Conservation (phyloP, 129 eudicot species). For the Mikania micrantha region DNA sequence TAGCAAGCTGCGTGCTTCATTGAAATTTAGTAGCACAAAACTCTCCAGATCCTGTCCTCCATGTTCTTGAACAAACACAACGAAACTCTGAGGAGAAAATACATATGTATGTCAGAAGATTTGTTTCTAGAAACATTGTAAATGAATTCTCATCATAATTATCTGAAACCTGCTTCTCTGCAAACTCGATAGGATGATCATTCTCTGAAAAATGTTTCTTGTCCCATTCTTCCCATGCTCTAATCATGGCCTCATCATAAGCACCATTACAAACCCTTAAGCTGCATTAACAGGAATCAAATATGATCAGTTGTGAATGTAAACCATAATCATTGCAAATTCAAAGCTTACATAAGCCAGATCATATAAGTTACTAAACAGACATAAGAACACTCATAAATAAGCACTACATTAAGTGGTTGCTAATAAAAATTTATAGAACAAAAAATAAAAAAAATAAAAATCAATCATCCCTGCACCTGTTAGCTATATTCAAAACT, state of each 20-base stretch:
- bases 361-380: neutral
- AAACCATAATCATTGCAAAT: neutral
- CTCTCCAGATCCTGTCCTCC: slow-evolving; percentile 95
- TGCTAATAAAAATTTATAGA: neutral
- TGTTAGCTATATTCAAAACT: neutral
- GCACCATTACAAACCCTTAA: slow-evolving; percentile 77
- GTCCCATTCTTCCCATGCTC: slow-evolving; percentile 96
- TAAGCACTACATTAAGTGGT: neutral
- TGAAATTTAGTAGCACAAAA: slow-evolving; percentile 76
- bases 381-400: neutral
- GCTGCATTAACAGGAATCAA: slow-evolving; percentile 28
- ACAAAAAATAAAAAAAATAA: neutral
- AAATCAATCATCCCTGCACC: neutral
- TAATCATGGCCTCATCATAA: slow-evolving; percentile 67
- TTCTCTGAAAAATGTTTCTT: slow-evolving; percentile 70
- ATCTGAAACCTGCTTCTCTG: slow-evolving; percentile 71
- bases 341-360: neutral
- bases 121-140: neutral
- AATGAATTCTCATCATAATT: neutral
- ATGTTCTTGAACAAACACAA: slow-evolving; percentile 88
- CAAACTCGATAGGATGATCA: slow-evolving; percentile 77
- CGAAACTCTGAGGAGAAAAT: slow-evolving; percentile 51
- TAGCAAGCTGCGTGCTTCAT: slow-evolving; percentile 81
- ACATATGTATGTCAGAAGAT: slow-evolving; percentile 8
- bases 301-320: neutral